A percentile compares a stretch with the other conserved stretches of the same genome.
Conservation (phyloP, 352 stramenopile genomes). For the Phytophthora idaei region DNA sequence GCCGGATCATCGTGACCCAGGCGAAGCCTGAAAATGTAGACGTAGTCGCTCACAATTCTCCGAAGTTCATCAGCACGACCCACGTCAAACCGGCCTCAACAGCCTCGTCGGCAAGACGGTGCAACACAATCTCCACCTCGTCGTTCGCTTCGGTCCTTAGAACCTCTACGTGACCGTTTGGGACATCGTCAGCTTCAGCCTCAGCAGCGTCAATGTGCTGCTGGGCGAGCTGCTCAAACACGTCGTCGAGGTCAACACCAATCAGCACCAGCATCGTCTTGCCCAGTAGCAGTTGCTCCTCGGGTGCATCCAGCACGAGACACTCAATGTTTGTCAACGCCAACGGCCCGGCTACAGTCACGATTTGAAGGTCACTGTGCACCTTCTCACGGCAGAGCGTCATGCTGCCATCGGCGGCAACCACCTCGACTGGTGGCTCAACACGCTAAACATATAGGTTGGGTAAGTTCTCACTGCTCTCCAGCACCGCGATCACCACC, state of each 20-base stretch:
- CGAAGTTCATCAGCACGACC: not conserved
- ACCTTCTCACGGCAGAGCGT: constrained; percentile 14
- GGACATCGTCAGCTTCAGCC: constrained; percentile 9
- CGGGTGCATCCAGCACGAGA: constrained; percentile 7
- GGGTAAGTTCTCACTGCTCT: not conserved
- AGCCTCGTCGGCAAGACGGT: constrained; percentile 8
- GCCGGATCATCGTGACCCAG: constrained; percentile 6
- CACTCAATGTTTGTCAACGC: constrained; percentile 12
- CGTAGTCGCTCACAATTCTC: not conserved
- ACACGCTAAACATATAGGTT: not conserved
- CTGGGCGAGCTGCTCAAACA: constrained; percentile 19
- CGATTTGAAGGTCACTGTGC: constrained; percentile 8
- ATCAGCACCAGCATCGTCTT: constrained; percentile 8
- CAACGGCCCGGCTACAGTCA: constrained; percentile 12
- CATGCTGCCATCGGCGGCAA: constrained; percentile 1
- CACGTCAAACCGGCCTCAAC: constrained; percentile 2
- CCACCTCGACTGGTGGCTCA: constrained; percentile 1
- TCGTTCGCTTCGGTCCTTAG: not conserved
- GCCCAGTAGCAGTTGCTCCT: constrained; percentile 7
- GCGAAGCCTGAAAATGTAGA: constrained; percentile 4
- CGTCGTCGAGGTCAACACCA: constrained; percentile 8
- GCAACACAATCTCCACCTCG: constrained; percentile 5
- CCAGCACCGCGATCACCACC: not conserved
- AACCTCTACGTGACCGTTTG: too few relatives aligned
- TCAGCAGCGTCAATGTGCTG: constrained; percentile 7